Percentiles rank a stretch among this genome's conserved stretches.
Conservation (phyloP, 495 filamentous ascomycete genomes). For the Bacidia gigantensis region DNA sequence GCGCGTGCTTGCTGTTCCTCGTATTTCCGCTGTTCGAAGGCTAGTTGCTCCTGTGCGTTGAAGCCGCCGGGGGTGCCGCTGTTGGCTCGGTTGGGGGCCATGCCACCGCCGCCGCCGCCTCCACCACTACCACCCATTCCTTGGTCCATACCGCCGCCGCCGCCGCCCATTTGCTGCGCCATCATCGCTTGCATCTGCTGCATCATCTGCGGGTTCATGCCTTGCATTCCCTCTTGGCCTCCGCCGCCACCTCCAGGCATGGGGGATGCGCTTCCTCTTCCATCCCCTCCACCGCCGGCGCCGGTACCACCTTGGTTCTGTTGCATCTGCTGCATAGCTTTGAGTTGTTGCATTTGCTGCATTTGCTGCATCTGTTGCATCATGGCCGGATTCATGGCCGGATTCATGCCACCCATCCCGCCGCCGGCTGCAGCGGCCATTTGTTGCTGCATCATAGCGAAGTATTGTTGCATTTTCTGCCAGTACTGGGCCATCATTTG, state of each 20-base stretch:
- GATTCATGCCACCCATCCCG: conserved; percentile 49
- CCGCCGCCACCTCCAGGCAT: conserved; percentile 25
- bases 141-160: conserved; percentile 8
- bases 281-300: conserved; percentile 18
- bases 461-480: conserved; percentile 94
- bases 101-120: conserved; percentile 14
- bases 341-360: conserved; percentile 49
- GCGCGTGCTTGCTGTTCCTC: conserved; percentile 54
- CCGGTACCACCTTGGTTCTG: too few relatives aligned
- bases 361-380: conserved; percentile 80
- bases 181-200: conserved; percentile 76
- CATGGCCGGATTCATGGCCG: conserved; percentile 68
- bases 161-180: conserved; percentile 27
- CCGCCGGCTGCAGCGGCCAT: conserved; percentile 37
- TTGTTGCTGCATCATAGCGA: conserved; percentile 81
- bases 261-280: conserved; percentile 56
- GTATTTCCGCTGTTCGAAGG: conserved; percentile 82
- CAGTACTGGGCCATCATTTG: conserved; percentile 97
- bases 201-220: conserved; percentile 73
- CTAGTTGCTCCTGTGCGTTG: conserved; percentile 62
- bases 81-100: conserved; percentile 19
- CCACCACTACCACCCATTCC: conserved; percentile 11
- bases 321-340: conserved; percentile 33
- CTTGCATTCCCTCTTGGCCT: conserved; percentile 37
- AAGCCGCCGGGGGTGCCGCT: conserved; percentile 42